phyloP scores from a whole-genome alignment of 2,329 filamentous ascomycete genomes.

The Fusarium sp. region DNA sequence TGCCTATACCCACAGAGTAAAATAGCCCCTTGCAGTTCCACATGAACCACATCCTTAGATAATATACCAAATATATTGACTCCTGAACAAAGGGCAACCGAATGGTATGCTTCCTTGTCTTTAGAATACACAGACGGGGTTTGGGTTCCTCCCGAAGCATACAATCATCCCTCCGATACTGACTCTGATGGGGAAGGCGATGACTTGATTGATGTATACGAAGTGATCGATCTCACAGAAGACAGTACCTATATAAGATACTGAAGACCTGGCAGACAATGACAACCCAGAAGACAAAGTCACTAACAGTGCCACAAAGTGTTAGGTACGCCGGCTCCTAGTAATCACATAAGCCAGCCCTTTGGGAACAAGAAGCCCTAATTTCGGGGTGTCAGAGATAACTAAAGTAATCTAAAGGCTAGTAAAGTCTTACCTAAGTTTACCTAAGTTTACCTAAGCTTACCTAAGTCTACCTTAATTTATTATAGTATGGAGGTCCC shows the following conservation, averaged over 20 bases:
- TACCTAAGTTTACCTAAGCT: no score
- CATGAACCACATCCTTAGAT: neutral
- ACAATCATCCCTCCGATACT: neutral
- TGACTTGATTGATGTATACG: no score
- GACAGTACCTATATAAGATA: no score
- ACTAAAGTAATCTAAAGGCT: neutral
- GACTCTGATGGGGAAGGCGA: neutral
- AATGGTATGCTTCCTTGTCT: neutral
- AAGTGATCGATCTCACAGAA: no score
- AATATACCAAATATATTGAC: neutral
- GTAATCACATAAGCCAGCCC: neutral
- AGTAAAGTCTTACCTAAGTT: neutral
- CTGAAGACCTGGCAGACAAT: no score
- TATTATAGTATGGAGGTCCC: no score
- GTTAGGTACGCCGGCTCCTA: neutral
- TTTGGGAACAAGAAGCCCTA: neutral
- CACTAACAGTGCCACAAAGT: no score
- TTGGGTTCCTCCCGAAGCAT: neutral
- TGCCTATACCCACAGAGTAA: no score
- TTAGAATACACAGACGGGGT: neutral
- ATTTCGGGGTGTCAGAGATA: neutral
- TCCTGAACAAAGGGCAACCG: neutral
- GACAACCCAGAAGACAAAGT: no score
- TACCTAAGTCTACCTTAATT: no score
- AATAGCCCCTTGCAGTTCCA: neutral